A percentile compares a stretch with the other conserved stretches of the same genome.
These are phyloP conservation scores for Rhodamnia argentea DNA, from an alignment of 345 rosid genomes.

Conservation along the genomic window DNA sequence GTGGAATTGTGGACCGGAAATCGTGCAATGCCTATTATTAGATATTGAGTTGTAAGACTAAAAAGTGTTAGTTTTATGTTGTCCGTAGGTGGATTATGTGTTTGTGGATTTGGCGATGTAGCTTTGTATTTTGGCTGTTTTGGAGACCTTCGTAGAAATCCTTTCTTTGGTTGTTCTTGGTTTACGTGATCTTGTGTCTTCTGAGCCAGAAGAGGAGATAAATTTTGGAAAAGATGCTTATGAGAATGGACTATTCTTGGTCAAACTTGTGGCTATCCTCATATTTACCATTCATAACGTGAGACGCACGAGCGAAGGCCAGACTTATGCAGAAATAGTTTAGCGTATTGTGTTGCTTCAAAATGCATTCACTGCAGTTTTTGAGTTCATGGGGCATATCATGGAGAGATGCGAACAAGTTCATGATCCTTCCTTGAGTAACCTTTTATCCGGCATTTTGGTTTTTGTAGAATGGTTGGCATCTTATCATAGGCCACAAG, in stretches of 20 bases:
- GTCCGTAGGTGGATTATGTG: too few relatives aligned
- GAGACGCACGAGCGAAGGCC: slow-evolving; percentile 68
- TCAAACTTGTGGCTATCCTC: slow-evolving; percentile 62
- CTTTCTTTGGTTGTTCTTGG: slow-evolving; percentile 49
- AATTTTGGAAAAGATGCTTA: slow-evolving; percentile 57
- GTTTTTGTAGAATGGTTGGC: too few relatives aligned
- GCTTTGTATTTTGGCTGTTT: background rate
- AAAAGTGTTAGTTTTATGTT: too few relatives aligned
- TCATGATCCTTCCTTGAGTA: too few relatives aligned
- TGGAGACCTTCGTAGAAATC: slow-evolving; percentile 84
- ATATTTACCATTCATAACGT: slow-evolving; percentile 63
- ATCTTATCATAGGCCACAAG: too few relatives aligned
- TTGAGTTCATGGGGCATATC: too few relatives aligned
- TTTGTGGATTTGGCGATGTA: too few relatives aligned
- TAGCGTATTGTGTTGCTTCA: slow-evolving; percentile 79
- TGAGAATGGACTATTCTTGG: slow-evolving; percentile 61
- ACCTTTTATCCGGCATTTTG: too few relatives aligned
- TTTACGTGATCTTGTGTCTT: slow-evolving; percentile 55
- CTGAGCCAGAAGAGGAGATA: slow-evolving; percentile 50
- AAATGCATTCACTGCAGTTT: slow-evolving; percentile 67
- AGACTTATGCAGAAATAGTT: slow-evolving; percentile 81
- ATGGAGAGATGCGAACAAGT: too few relatives aligned
- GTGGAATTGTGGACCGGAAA: too few relatives aligned
- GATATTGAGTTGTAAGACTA: too few relatives aligned
- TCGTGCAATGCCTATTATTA: too few relatives aligned